phyloP scores from a whole-genome alignment of 1,139 yeast genomes.

The Sugiyamaella xylanicola region DNA sequence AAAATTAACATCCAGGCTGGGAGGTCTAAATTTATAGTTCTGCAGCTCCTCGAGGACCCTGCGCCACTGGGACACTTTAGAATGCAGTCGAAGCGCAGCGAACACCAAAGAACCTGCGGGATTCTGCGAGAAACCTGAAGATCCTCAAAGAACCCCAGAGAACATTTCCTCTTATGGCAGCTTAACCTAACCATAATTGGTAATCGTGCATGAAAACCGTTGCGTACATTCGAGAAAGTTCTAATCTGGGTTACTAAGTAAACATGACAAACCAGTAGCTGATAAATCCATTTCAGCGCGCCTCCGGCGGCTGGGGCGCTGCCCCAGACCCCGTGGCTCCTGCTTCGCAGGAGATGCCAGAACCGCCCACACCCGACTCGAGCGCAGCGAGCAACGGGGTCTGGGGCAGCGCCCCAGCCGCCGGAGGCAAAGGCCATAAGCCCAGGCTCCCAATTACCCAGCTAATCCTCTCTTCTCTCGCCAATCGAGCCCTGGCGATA shows the following conservation, averaged over 20 bases:
- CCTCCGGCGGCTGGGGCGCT: not conserved
- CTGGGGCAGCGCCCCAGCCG: not conserved
- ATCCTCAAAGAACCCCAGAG: slow-evolving; percentile 10
- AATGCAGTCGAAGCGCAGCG: slow-evolving; percentile 9
- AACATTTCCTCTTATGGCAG: not conserved
- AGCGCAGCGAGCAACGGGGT: too few species aligned
- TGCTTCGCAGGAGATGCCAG: too few species aligned
- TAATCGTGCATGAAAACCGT: slow-evolving; percentile 5
- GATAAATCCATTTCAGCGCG: too few species aligned
- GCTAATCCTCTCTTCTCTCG: too few species aligned
- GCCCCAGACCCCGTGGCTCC: not conserved
- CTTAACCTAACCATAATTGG: slow-evolving; percentile 4
- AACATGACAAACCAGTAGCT: too few species aligned
- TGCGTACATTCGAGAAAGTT: slow-evolving; percentile 7
- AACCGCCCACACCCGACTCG: not conserved
- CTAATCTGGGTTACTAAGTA: too few species aligned
- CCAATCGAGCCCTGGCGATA: too few species aligned
- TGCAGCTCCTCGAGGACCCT: slow-evolving; percentile 3
- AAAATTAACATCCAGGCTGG: too few species aligned
- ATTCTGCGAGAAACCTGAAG: slow-evolving; percentile 1
- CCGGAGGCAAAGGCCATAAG: not conserved
- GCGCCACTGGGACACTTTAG: slow-evolving; percentile 13
- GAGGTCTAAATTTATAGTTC: slow-evolving; percentile 9
- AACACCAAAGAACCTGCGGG: not conserved
- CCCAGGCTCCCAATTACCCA: too few species aligned